Base-by-base conservation (phyloP, 2,329 filamentous ascomycete genomes). In the Aspergillus sp. region DNA sequence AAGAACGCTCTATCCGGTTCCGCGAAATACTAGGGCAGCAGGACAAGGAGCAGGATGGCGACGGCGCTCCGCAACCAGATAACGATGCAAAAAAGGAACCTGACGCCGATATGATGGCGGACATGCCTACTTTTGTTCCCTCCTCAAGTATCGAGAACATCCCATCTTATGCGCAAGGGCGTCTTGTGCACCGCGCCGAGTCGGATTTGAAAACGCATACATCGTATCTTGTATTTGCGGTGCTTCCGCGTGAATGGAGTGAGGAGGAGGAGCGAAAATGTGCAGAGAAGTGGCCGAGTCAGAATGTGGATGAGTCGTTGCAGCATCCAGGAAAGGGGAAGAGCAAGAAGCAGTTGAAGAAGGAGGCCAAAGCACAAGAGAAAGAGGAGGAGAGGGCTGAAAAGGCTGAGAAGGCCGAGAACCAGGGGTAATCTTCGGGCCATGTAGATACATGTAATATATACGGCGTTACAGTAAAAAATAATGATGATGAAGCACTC, bases 161-260 rank as follows among this genome's bases (percentile, higher is more conserved):
- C 17, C 73, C 90, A 60, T 73, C 83, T 1, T 96, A 88, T 78
- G 85, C 89, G 70, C 85, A 93, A 60, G 95, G 95, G 1, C 84
- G 85, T 26, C 69, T 98, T 41, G 83, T 91, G 30, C 91, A 96
- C 67, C 84, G 91, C 22, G 87, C 90, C 0, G 95, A 99, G 76
- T 79, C 87, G 0, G 95, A 99, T 68, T 78, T 98, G 59, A 97
- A 96, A 81, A 95, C 90, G 7, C 95, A 99, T 75, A 99, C 95
- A 0, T 95, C 90, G n/a, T 99, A 99, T 72, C 83, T 99, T 4
- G 89, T 96, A 4, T 99, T 99, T 77, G 95, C 95, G 0, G 80
- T 95, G 3, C 76, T 99, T 59, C 93, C 95, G n/a, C 82, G 86
- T 43, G 87, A 90, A 61, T 99, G 95, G 95, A 87, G 81, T 0